A percentile compares a stretch with the other conserved stretches of the same genome.
These are phyloP conservation scores for Talinum fruticosum DNA, from an alignment of 148 eudicot species.

Conservation along the genomic window DNA sequence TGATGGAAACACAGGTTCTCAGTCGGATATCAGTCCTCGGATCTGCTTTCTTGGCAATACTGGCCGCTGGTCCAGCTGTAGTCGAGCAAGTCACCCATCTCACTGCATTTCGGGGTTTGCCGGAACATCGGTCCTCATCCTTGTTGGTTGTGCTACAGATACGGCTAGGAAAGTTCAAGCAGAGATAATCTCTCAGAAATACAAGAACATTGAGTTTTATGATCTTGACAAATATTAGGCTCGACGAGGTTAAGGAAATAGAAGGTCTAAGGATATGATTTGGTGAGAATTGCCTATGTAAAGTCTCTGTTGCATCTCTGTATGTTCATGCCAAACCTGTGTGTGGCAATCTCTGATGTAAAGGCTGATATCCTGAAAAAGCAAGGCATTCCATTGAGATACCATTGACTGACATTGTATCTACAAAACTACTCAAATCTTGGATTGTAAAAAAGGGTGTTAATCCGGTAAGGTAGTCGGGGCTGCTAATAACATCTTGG, in stretches of 20 bases:
- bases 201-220: conserved; percentile 90
- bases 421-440: too few species aligned
- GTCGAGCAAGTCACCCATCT: conserved; percentile 86
- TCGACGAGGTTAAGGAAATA: neutral
- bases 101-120: conserved; percentile 95
- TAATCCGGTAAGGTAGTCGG: too few species aligned
- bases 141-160: conserved; percentile 98
- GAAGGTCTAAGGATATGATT: neutral
- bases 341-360: neutral
- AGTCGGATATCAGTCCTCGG: conserved; percentile 96
- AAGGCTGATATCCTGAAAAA: neutral
- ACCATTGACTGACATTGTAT: too few species aligned
- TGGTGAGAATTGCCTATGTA: neutral
- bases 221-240: conserved; percentile 48
- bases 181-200: conserved; percentile 92
- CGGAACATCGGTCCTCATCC: conserved; percentile 94
- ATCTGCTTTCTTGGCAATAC: conserved; percentile 80
- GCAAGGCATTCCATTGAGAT: neutral
- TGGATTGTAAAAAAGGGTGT: too few species aligned
- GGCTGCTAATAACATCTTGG: too few species aligned
- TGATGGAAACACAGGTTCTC: conserved; percentile 49
- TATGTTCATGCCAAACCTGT: neutral
- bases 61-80: conserved; percentile 92
- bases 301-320: neutral
- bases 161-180: conserved; percentile 97